Base-by-base conservation (phyloP, 106 monocot genomes). In the Dendrobium catenatum region DNA sequence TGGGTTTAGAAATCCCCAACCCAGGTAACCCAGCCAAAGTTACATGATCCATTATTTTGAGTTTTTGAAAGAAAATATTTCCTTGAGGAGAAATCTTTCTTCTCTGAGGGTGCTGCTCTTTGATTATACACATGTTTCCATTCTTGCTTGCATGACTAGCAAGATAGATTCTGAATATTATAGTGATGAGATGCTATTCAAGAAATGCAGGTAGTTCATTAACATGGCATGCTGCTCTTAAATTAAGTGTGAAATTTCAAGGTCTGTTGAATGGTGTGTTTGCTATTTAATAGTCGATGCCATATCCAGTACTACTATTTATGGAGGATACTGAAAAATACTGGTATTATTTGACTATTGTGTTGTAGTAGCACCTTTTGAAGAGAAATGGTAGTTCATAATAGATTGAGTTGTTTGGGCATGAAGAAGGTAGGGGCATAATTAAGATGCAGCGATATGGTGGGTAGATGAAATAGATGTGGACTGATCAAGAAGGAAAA, bases 281-380 rank as follows among this genome's bases (percentile, higher is more conserved):
- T 43, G 18, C 40, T 20, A 20, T 44, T 4, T 7, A 43, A 43
- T 42, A 44, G 8, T 15, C 1, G 40, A 37, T 29, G 7, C 7
- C 74, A n/a, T 74, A 20, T 42, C 4, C 43, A 74, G 13, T 13
- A 43, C 17, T 43, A 20, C 0, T 44, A 74, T 7, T 42, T n/a
- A 74, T 74, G 74, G 70, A 19, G 74, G n/a, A 74, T 44, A 74
- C n/a, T 20, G 72, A 40, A 13, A 72, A 37, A 27, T 72, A 40
- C 2, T 72, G 27, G 27, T 74, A 42, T 74, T 44, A 73, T 40
- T 74, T 74, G 19, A 43, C 42, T n/a, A 6, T 42, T 33, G 6
- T 66, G 64, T 26, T 5, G 9, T 4, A 66, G 24, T 26, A 66
- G 10, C 22, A 24, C 26, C 64, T 24, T 24, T 26, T 66, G 70